Conservation (phyloP, 306 rosid genomes). For the Vigna radiata region DNA sequence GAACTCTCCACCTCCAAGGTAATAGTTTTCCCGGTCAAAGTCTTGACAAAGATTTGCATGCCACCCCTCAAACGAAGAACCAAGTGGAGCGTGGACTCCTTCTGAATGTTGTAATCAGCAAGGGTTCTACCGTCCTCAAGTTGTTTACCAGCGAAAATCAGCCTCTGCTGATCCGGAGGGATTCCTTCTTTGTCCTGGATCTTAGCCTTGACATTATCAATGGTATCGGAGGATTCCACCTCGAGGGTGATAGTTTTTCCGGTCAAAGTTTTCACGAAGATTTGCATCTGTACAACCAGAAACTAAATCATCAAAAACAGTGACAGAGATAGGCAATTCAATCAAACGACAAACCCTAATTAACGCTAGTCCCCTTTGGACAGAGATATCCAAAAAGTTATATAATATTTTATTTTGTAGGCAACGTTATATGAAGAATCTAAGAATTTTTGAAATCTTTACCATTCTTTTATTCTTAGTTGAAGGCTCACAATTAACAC, state of each 20-base stretch:
- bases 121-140: not conserved
- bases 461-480: too few relatives aligned
- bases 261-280: constrained; percentile 5
- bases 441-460: too few relatives aligned
- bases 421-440: too few relatives aligned
- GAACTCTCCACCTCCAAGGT: not conserved
- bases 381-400: too few relatives aligned
- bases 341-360: not conserved
- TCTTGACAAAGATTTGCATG: not conserved
- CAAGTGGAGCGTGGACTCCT: not conserved
- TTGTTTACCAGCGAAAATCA: not conserved
- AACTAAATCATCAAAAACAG: not conserved
- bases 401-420: too few relatives aligned
- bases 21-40: not conserved
- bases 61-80: not conserved
- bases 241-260: not conserved
- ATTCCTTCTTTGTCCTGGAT: not conserved
- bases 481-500: too few relatives aligned
- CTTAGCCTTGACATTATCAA: not conserved
- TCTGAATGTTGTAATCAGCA: not conserved
- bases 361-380: too few relatives aligned
- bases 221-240: not conserved
- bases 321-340: not conserved
- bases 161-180: not conserved
- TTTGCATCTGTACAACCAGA: not conserved